Percentiles rank a stretch among this genome's conserved stretches.
Conservation (phyloP, 345 rosid genomes). For the Streptanthus diversifolius region DNA sequence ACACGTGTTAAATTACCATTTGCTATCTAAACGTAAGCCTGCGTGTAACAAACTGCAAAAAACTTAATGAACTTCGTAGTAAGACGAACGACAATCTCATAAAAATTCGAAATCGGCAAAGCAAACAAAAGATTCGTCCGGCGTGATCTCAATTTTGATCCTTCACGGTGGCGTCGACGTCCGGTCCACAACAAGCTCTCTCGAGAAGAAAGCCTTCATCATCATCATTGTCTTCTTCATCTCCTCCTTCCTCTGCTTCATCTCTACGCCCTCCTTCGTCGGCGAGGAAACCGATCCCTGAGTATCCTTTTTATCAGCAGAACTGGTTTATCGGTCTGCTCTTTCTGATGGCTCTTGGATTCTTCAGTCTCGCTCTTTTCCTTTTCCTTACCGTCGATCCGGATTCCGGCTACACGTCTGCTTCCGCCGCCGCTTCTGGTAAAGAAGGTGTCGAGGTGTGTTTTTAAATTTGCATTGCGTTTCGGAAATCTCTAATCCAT, state of each 20-base stretch:
- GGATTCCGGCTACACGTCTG: slow-evolving; percentile 48
- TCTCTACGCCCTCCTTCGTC: slow-evolving; percentile 27
- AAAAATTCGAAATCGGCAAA: slow-evolving; percentile 5
- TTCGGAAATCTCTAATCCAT: neutral
- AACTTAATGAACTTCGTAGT: neutral
- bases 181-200: slow-evolving; percentile 55
- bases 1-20: slow-evolving; percentile 10
- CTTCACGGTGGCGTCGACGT: slow-evolving; percentile 87
- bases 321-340: slow-evolving; percentile 79
- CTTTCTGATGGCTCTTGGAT: slow-evolving; percentile 64
- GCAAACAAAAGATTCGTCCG: neutral
- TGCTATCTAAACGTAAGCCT: slow-evolving; percentile 2
- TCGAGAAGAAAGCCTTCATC: slow-evolving; percentile 49
- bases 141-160: slow-evolving; percentile 25
- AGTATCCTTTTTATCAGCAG: slow-evolving; percentile 69
- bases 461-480: neutral
- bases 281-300: slow-evolving; percentile 21
- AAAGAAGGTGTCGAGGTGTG: slow-evolving; percentile 76
- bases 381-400: slow-evolving; percentile 61
- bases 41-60: neutral
- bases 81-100: neutral
- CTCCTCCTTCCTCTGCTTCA: slow-evolving; percentile 32
- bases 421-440: slow-evolving; percentile 55
- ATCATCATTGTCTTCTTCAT: slow-evolving; percentile 30
- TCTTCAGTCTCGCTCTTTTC: slow-evolving; percentile 63